A percentile compares a stretch with the other conserved stretches of the same genome.
phyloP scores from a whole-genome alignment of 1,284 basidiomycete species.

The Porodaedalea pini region DNA sequence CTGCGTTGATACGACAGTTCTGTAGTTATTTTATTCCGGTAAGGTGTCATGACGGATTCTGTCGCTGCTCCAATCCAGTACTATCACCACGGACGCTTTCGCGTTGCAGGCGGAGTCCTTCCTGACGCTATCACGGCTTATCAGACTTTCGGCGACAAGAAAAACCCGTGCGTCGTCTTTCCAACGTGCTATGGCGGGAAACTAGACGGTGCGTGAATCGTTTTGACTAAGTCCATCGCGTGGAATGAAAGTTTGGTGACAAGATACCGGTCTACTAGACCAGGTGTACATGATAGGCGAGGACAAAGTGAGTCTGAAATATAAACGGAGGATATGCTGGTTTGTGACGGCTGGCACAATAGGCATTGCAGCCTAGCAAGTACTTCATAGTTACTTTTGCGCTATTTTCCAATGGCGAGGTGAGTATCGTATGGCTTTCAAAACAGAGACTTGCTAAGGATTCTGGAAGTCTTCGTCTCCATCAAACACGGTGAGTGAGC shows the following conservation, averaged over 20 bases:
- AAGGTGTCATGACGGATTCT: slow-evolving; percentile 25
- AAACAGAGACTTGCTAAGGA: background rate
- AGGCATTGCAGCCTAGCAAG: slow-evolving; percentile 23
- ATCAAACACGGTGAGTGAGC: slow-evolving; percentile 28
- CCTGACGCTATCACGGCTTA: slow-evolving; percentile 39
- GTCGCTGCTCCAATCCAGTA: slow-evolving; percentile 29
- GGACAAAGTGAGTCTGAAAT: slow-evolving; percentile 16
- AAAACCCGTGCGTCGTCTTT: slow-evolving; percentile 38
- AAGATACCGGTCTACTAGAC: slow-evolving; percentile 20
- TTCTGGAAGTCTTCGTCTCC: slow-evolving; percentile 31
- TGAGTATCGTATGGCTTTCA: slow-evolving; percentile 2
- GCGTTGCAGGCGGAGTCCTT: slow-evolving; percentile 35
- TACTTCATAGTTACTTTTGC: slow-evolving; percentile 26
- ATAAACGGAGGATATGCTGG: background rate
- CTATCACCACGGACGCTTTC: slow-evolving; percentile 37
- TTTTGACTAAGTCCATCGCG: background rate
- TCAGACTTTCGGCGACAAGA: slow-evolving; percentile 35
- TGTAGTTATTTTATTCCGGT: no score
- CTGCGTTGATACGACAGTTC: no score
- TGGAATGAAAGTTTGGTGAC: background rate
- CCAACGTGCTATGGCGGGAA: slow-evolving; percentile 39
- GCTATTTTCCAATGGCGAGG: slow-evolving; percentile 26
- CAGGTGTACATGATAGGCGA: slow-evolving; percentile 26
- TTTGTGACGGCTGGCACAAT: background rate
- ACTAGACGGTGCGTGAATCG: slow-evolving; percentile 32